These are phyloP conservation scores for Aspergillus nidulans DNA, from an alignment of 495 filamentous ascomycete species.

Conservation along the genomic window DNA sequence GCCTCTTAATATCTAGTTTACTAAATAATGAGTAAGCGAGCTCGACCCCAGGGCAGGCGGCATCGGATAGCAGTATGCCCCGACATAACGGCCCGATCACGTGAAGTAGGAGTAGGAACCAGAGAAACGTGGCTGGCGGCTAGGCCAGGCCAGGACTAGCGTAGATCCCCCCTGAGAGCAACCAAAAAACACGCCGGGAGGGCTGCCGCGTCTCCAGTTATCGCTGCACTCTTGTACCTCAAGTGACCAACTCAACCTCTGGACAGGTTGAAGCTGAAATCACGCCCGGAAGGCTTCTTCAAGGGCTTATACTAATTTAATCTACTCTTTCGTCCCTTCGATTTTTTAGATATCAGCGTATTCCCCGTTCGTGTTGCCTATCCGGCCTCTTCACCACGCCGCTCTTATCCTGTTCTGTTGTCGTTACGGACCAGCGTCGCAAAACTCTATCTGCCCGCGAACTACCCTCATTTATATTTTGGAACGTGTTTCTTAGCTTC, in stretches of 20 bases:
- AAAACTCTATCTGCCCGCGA: background rate
- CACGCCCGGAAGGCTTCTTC: background rate
- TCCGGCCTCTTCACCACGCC: background rate
- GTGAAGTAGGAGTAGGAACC: background rate
- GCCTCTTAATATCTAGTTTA: too few relatives aligned
- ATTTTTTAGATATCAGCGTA: background rate
- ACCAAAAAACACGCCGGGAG: conserved; percentile 13
- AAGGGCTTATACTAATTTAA: conserved; percentile 1
- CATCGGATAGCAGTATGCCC: too few relatives aligned
- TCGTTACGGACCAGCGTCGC: conserved; percentile 8
- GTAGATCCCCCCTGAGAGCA: conserved; percentile 6
- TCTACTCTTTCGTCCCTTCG: background rate
- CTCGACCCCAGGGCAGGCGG: too few relatives aligned
- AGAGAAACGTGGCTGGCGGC: conserved; percentile 3
- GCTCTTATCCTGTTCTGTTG: background rate
- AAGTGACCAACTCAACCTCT: conserved; percentile 4
- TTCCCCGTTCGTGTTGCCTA: background rate
- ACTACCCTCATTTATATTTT: background rate
- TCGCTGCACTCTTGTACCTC: background rate
- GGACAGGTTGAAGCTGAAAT: conserved; percentile 5
- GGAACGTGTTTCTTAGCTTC: background rate
- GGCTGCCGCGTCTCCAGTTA: conserved; percentile 3
- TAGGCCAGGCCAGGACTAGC: conserved; percentile 5
- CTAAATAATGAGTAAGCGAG: too few relatives aligned
- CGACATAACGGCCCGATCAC: background rate